Evolutionary conservation across 257 asterid species (phyloP), one percentile per base, ranked within the genome.

Genomic region (Ligustrum vulgare): DNA sequence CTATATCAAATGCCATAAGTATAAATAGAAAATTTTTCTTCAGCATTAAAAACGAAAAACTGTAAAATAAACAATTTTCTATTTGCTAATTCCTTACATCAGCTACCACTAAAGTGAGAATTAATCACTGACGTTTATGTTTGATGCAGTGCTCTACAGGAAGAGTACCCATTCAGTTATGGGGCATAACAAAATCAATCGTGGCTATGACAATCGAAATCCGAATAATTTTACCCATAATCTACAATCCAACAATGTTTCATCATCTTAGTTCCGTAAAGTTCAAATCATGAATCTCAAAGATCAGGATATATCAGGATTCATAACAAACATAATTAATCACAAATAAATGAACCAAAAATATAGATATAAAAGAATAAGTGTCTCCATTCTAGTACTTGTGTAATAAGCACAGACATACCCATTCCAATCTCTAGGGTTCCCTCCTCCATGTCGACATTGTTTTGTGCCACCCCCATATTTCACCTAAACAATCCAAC

Each of bases 351-450:
- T 49, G 23, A 51, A 51, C 18, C 6, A 23, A 58, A 31, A 8
- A 11, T 58, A 5, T 9, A 20, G 3, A 58, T 58, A 54, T 54
- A 58, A 60, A 8, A 60, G 34, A 16, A 60, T 8, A 51, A 51
- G 31, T 9, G 18, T 25, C 66, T 22, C 22, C 33, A 51, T 58
- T 6, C 32, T 23, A 60, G 16, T 9, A 22, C 6, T 60, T 60
- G 20, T 8, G 7, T 58, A 16, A 9, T 58, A 58, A 58, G 66
- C 66, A 54, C 63, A 58, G 31, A 67, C 79, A 66, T 33, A 75
- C 83, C 83, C 79, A 79, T 79, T 67, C 83, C 83, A 79, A 79
- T 72, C 69, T 79, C 83, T 69, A 79, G 83, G 43, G 76, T 79
- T 79, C 83, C 83, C 76, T 69, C 83, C 68, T 79, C 83, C 76